Percentiles rank a stretch among this genome's conserved stretches.
Evolutionary conservation across 169 alveolate genomes (phyloP).

Genomic region (Cryptosporidium viatorum): DNA sequence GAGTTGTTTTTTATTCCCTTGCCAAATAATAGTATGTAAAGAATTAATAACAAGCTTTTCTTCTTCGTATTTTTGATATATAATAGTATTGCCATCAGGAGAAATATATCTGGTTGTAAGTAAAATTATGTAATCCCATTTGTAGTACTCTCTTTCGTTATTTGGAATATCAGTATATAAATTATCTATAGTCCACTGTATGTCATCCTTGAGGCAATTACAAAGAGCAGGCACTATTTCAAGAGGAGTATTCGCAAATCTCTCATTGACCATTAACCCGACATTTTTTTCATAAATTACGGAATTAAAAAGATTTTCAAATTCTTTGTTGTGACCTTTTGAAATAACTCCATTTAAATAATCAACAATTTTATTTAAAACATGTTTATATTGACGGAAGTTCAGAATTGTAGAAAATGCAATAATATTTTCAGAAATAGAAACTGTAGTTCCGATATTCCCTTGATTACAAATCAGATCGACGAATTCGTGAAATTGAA

Average conservation of each 20-base stretch:
- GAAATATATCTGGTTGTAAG: slow-evolving; percentile 32
- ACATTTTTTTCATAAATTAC: slow-evolving; percentile 39
- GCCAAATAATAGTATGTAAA: slow-evolving; percentile 27
- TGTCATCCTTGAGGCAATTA: slow-evolving; percentile 37
- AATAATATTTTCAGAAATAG: slow-evolving; percentile 38
- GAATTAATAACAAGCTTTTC: slow-evolving; percentile 41
- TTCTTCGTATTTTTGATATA: slow-evolving; percentile 49
- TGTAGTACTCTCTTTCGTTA: slow-evolving; percentile 44
- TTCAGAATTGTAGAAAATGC: slow-evolving; percentile 58
- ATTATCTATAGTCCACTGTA: slow-evolving; percentile 55
- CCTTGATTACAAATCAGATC: slow-evolving; percentile 73
- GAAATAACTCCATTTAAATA: neutral
- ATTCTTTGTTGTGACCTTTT: neutral
- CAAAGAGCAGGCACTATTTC: slow-evolving; percentile 52
- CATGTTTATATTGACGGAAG: slow-evolving; percentile 32
- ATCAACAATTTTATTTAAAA: slow-evolving; percentile 5
- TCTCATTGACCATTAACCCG: slow-evolving; percentile 46
- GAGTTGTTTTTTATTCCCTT: slow-evolving; percentile 23
- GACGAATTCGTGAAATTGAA: slow-evolving; percentile 52
- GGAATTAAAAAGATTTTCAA: slow-evolving; percentile 36
- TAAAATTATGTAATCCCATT: slow-evolving; percentile 57
- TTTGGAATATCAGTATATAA: slow-evolving; percentile 22
- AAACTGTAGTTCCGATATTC: slow-evolving; percentile 66
- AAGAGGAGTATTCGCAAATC: slow-evolving; percentile 41
- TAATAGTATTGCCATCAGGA: neutral